Base-by-base conservation (phyloP, 83 land plant species). In the Isoetes engelmannii region DNA sequence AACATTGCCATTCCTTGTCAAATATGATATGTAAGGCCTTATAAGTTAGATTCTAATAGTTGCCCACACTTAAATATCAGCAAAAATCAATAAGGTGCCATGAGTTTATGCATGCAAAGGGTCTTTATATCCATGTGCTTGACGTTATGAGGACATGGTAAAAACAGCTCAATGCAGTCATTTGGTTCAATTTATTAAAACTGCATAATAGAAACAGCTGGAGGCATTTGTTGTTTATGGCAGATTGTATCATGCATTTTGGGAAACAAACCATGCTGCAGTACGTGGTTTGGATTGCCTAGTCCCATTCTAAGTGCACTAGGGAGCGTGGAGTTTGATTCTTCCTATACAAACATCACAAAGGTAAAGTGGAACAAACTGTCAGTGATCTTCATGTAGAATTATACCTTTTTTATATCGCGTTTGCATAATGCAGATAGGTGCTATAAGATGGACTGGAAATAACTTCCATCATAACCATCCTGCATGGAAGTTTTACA, bases 401-500 rank as follows among this genome's bases (percentile, higher is more conserved):
- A 8, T 19, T 13, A 9, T 19, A 17, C 20, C 1, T 19, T 60
- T 60, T 13, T 60, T 48, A 64, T 20, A 72, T 72, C 6, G 9
- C 50, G 45, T 4, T 7, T 43, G 20, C 9, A 47, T 67, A 20
- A 10, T 64, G 47, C 73, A 81, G 83, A 65, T 81, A 47, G 77
- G 73, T 19, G 80, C 72, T 20, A 45, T 81, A 41, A 69, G 83
- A 50, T 81, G 83, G 83, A 81, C 56, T n/a, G 68, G 68, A 6
- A 78, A 81, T 69, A 74, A 81, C 55, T 81, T 58, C 55, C 75
- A 81, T 70, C 81, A 81, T 9, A 69, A 73, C 57, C 83, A 81
- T 53, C 77, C 77, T 7, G 28, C 73, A 48, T 81, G 82, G 72
- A 67, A 66, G n/a, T 70, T 69, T 44, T 81, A 81, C 57, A 58